phyloP scores from a whole-genome alignment of 495 filamentous ascomycete genomes.

The Collariella sp. region DNA sequence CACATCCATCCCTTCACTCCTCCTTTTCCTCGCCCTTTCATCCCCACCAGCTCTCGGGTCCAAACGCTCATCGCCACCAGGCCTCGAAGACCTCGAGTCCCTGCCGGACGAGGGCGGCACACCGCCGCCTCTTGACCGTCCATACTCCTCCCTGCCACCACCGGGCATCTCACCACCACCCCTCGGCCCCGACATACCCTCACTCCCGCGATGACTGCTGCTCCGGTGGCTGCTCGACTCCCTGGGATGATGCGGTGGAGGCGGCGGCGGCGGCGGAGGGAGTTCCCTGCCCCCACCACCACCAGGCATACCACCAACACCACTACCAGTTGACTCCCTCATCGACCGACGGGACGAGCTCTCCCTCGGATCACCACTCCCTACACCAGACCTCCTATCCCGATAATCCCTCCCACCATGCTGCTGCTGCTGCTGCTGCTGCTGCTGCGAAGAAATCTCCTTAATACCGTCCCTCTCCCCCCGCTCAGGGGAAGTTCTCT shows the following conservation, averaged over 20 bases:
- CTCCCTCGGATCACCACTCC: constrained; percentile 8
- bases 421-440: too few species aligned
- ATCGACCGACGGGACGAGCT: constrained; percentile 21
- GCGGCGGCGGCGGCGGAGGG: constrained; percentile 20
- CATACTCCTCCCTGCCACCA: constrained; percentile 4
- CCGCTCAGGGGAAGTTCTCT: neutral
- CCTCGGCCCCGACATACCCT: constrained; percentile 13
- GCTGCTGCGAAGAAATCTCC: constrained; percentile 13
- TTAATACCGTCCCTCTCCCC: constrained; percentile 13
- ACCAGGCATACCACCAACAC: constrained; percentile 15
- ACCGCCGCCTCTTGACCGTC: constrained; percentile 12
- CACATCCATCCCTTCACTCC: constrained; percentile 21
- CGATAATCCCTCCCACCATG: constrained; percentile 17
- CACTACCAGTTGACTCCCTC: constrained; percentile 17
- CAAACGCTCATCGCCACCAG: constrained; percentile 4
- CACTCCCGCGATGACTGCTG: constrained; percentile 15
- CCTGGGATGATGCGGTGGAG: constrained; percentile 17
- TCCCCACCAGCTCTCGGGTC: constrained; percentile 8
- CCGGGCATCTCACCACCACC: neutral
- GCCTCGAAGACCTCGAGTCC: constrained; percentile 21
- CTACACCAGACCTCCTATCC: constrained; percentile 25
- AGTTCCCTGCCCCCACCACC: constrained; percentile 17
- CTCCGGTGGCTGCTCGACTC: constrained; percentile 17
- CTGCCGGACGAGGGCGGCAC: constrained; percentile 11
- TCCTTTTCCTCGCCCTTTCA: constrained; percentile 25